phyloP scores from a whole-genome alignment of 2,329 filamentous ascomycete genomes.

The Colletotrichum siamense region DNA sequence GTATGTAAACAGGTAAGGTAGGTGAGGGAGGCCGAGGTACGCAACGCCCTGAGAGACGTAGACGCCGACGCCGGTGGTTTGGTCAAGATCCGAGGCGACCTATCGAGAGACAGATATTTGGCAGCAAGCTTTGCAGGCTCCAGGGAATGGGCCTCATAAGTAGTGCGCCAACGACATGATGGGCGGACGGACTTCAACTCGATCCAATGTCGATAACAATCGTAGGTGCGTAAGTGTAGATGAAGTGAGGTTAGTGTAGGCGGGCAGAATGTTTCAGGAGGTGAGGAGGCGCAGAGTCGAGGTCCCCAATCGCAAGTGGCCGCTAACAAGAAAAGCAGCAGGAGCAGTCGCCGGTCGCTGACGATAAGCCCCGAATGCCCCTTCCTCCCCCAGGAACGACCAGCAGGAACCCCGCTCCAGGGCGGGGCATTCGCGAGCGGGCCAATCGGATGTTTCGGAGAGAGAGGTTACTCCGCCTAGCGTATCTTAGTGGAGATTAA shows the following conservation, averaged over 20 bases:
- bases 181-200: background rate
- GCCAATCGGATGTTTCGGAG: background rate
- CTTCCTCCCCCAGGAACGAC: background rate
- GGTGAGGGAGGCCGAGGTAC: background rate
- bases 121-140: background rate
- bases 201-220: background rate
- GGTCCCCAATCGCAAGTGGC: background rate
- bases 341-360: background rate
- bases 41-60: background rate
- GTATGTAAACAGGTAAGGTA: background rate
- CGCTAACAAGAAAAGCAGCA: background rate
- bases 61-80: background rate
- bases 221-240: background rate
- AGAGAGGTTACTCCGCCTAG: background rate
- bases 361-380: background rate
- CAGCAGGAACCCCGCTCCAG: background rate
- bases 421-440: conserved; percentile 2
- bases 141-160: background rate
- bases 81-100: conserved; percentile 4
- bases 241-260: background rate
- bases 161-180: background rate
- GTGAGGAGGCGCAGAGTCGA: background rate
- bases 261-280: background rate
- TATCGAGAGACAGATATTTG: background rate
- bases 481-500: background rate